Evolutionary conservation across 2,329 filamentous ascomycete genomes (phyloP).

Genomic region (Penicillium glabrum): DNA sequence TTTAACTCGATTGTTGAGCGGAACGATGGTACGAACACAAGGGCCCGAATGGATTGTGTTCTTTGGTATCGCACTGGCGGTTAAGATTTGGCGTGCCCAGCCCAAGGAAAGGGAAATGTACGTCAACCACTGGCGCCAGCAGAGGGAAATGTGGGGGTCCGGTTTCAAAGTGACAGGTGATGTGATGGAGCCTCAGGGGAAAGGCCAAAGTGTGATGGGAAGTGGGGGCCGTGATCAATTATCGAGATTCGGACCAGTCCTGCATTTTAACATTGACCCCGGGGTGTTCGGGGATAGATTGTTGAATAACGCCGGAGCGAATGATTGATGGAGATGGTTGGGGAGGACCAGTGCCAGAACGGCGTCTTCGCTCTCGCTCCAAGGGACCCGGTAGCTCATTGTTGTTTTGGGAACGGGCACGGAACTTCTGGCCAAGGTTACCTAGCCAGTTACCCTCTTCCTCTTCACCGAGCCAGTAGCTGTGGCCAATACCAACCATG

Average conservation of each 20-base stretch:
- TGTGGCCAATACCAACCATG: slow-evolving; percentile 71
- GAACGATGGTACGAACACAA: slow-evolving; percentile 13
- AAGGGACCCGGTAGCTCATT: slow-evolving; percentile 44
- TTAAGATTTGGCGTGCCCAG: neutral
- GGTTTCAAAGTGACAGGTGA: neutral
- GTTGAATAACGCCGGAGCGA: slow-evolving; percentile 35
- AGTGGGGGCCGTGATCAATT: slow-evolving; percentile 3
- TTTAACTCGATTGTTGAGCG: slow-evolving; percentile 1
- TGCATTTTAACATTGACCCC: slow-evolving; percentile 39
- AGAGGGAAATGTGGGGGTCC: neutral
- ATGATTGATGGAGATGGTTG: slow-evolving; percentile 39
- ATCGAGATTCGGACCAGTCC: slow-evolving; percentile 35
- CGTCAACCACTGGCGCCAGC: neutral
- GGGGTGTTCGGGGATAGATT: slow-evolving; percentile 31
- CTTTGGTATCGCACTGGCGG: neutral
- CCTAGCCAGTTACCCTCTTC: slow-evolving; percentile 67
- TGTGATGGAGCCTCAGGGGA: neutral
- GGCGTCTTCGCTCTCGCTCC: slow-evolving; percentile 60
- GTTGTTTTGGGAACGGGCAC: slow-evolving; percentile 44
- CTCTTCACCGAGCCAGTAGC: slow-evolving; percentile 76
- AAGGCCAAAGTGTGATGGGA: neutral
- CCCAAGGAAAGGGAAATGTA: neutral
- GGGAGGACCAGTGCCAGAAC: slow-evolving; percentile 61
- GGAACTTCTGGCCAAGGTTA: slow-evolving; percentile 62
- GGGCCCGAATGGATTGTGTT: slow-evolving; percentile 10